phyloP scores from a whole-genome alignment of 176 grass and related monocot species.

The Oryza officinalis region DNA sequence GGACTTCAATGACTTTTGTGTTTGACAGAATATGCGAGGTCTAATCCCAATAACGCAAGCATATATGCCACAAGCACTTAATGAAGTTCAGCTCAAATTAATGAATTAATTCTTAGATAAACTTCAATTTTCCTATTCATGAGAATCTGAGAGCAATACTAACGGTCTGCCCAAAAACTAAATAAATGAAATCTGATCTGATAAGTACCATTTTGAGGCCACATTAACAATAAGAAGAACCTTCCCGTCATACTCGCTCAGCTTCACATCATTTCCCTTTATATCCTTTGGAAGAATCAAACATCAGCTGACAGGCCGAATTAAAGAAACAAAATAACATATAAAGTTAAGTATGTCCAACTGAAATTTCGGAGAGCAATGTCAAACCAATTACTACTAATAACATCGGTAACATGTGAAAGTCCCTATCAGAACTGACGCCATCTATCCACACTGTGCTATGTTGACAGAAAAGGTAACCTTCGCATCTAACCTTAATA shows the following conservation, averaged over 20 bases:
- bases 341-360: no score
- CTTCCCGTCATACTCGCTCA: constrained; percentile 59
- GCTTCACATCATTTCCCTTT: constrained; percentile 45
- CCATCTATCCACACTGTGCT: neutral
- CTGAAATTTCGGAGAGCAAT: neutral
- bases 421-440: neutral
- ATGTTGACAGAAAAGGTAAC: neutral
- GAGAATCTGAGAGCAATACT: neutral
- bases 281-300: constrained; percentile 51
- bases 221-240: constrained; percentile 82
- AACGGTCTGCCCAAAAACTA: neutral
- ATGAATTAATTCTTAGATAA: neutral
- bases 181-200: neutral
- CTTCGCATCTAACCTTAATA: neutral
- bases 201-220: constrained; percentile 67
- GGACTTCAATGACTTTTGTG: no score
- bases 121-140: neutral
- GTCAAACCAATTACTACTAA: neutral
- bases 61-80: neutral
- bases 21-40: neutral
- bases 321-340: no score
- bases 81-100: neutral
- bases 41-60: neutral
- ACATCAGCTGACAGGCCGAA: neutral
- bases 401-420: neutral